Conservation (phyloP, 305 asterid species). For the Solanum hybrid region DNA sequence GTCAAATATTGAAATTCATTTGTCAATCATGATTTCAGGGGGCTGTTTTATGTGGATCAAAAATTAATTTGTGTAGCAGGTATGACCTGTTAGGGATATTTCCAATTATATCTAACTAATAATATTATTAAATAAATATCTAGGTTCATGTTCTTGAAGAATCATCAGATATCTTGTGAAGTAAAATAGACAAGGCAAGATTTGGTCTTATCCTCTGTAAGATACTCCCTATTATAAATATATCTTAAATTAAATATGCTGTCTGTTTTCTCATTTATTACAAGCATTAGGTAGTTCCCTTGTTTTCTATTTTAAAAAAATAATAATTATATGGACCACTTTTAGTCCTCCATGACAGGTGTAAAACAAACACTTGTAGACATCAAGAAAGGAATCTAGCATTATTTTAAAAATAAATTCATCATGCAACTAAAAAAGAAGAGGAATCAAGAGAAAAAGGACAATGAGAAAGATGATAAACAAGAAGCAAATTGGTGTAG, state of each 20-base stretch:
- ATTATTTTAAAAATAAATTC: background rate
- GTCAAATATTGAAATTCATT: background rate
- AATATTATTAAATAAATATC: background rate
- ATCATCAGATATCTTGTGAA: background rate
- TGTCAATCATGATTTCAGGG: background rate
- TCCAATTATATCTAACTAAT: background rate
- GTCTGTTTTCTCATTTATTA: slow-evolving; percentile 8
- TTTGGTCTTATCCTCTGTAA: slow-evolving; percentile 21
- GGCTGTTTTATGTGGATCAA: background rate
- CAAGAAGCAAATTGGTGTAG: background rate
- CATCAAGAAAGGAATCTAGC: background rate
- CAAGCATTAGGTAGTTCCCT: background rate
- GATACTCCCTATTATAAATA: slow-evolving; percentile 7
- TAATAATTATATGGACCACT: background rate
- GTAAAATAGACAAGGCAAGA: slow-evolving; percentile 10
- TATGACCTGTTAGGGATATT: slow-evolving; percentile 8
- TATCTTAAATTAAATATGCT: background rate
- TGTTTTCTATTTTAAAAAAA: too few species aligned
- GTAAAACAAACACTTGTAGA: slow-evolving; percentile 2
- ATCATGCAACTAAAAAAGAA: background rate
- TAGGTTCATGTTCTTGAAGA: background rate
- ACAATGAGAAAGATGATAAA: background rate
- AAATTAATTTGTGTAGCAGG: background rate
- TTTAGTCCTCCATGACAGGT: background rate
- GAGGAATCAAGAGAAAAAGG: background rate